Conservation (phyloP, 2,329 filamentous ascomycete genomes). For the Thelonectria olida region DNA sequence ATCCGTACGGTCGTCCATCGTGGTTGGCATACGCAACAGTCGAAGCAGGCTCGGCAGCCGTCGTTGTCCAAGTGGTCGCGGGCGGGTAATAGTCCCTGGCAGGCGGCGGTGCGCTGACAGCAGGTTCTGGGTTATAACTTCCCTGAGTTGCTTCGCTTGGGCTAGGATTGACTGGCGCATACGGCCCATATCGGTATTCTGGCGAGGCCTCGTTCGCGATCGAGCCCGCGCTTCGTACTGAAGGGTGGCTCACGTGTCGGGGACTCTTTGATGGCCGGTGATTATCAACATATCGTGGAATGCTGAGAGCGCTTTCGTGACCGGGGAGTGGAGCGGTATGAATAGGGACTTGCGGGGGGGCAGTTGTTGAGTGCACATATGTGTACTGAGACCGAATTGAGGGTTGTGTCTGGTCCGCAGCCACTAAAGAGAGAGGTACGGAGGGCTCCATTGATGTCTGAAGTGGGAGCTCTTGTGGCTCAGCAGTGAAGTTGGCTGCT, state of each 20-base stretch:
- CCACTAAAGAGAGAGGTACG: slow-evolving; percentile 60
- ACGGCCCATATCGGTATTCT: slow-evolving; percentile 67
- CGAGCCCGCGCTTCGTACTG: slow-evolving; percentile 60
- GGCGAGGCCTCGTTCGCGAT: slow-evolving; percentile 58
- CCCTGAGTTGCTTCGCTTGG: slow-evolving; percentile 46
- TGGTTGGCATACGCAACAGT: slow-evolving; percentile 56
- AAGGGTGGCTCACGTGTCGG: slow-evolving; percentile 62
- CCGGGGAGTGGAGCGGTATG: slow-evolving; percentile 45
- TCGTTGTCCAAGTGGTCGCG: slow-evolving; percentile 60
- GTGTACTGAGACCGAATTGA: slow-evolving; percentile 64
- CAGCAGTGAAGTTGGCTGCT: slow-evolving; percentile 56
- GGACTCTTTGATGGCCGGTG: slow-evolving; percentile 66
- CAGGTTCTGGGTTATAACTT: slow-evolving; percentile 44
- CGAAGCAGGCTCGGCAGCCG: slow-evolving; percentile 56
- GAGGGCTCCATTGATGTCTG: slow-evolving; percentile 62
- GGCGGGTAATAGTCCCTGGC: slow-evolving; percentile 65
- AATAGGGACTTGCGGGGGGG: slow-evolving; percentile 60
- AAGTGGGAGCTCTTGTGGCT: slow-evolving; percentile 63
- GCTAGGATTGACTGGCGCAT: slow-evolving; percentile 40
- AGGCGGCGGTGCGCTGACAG: slow-evolving; percentile 37
- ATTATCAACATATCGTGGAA: slow-evolving; percentile 68
- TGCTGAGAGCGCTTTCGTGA: slow-evolving; percentile 58
- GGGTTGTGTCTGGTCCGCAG: slow-evolving; percentile 57
- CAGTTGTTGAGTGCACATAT: slow-evolving; percentile 61
- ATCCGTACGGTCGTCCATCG: slow-evolving; percentile 59